Base-by-base conservation (phyloP, 2,329 filamentous ascomycete species). In the Penicillium sp. region DNA sequence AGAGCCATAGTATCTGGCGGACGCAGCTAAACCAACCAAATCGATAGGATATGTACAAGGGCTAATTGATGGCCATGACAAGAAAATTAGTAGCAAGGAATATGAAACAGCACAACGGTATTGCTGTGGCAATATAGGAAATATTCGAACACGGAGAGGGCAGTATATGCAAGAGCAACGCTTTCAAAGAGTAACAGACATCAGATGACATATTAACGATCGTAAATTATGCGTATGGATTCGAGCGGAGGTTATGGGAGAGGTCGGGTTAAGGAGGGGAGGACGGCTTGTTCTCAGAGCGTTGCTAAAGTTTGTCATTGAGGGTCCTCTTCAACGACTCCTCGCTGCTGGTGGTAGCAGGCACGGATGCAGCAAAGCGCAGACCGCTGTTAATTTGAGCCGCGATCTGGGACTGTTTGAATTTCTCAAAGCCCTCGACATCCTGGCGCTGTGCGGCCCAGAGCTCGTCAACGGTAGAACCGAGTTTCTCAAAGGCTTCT, bases 381-480 rank as follows among this genome's bases (percentile, higher is more conserved):
- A 65, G 37, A 35, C 77, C 77, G 45, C 75, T 77, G 64, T 81
- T 80, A 30, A 80, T 77, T 61, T 80, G 78, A 14, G 80, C 79
- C 4, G 79, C 80, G 53, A 82, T 76, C 58, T 82, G 80, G 16
- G 75, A 79, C 60, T 80, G 73, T 55, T 76, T 78, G 62, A 81
- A 80, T 40, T 65, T 71, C 62, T 79, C 75, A 62, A 81, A 81
- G 19, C 73, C 73, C 64, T 81, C 79, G 0, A 75, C 72, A 55
- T 82, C 80, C 60, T 80, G 72, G 53, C 73, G 70, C 55, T 80
- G 73, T 35, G 78, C 73, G 11, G 73, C 71, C 68, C 76, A 74
- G 14, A 83, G 68, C 56, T 83, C 79, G 55, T 81, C 78, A 5
- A 80, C 76, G 13, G 77, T 82, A 8, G 77, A 73, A 4, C 79